These are phyloP conservation scores for Murraya koenigii DNA, from an alignment of 345 rosid genomes.

Conservation along the genomic window DNA sequence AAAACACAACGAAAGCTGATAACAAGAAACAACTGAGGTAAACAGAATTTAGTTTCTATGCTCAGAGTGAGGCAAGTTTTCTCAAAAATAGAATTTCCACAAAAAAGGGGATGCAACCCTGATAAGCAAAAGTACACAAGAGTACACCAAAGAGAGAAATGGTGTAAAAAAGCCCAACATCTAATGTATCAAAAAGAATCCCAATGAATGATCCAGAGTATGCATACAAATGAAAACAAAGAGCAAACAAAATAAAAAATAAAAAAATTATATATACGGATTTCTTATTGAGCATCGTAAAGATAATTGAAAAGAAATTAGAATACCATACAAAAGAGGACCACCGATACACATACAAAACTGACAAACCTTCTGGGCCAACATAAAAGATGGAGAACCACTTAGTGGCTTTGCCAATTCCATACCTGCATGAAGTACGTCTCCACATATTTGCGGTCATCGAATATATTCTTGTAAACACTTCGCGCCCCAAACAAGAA, in stretches of 20 bases:
- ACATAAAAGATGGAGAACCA: neutral
- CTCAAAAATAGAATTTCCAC: neutral
- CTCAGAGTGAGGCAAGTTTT: neutral
- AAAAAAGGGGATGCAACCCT: neutral
- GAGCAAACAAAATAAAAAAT: neutral
- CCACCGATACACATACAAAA: neutral
- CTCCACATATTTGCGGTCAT: slow-evolving; percentile 97
- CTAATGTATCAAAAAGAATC: neutral
- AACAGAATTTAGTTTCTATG: neutral
- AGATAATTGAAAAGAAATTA: slow-evolving; percentile 9
- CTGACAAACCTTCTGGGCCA: neutral
- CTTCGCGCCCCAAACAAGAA: slow-evolving; percentile 86
- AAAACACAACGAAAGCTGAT: neutral
- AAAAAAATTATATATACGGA: neutral
- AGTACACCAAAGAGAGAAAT: neutral
- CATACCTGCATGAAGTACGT: slow-evolving; percentile 88
- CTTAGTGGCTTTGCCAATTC: neutral
- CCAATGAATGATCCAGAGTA: neutral
- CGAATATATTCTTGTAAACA: slow-evolving; percentile 95
- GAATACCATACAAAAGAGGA: neutral
- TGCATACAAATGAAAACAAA: neutral
- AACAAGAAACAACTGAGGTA: neutral
- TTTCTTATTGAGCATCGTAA: neutral
- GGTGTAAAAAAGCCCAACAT: neutral
- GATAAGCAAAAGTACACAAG: neutral